Evolutionary conservation across 1,139 yeast genomes (phyloP).

Genomic region (Yamadazyma siamensis): DNA sequence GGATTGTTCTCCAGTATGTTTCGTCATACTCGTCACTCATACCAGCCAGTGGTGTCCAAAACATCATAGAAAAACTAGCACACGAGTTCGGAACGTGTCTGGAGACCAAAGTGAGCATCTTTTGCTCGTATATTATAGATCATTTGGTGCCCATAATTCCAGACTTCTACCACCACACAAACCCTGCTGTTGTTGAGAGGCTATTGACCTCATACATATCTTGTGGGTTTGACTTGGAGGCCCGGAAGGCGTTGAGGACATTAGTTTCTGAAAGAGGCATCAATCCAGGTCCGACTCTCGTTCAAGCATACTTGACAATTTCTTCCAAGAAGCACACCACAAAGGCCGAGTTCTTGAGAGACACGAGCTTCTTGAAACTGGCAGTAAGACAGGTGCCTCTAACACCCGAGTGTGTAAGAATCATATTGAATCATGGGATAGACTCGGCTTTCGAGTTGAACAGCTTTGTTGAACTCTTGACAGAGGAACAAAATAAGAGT

Average conservation of each 20-base stretch:
- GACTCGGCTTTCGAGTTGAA: conserved; percentile 24
- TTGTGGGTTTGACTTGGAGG: too few species aligned
- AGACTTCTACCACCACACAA: too few species aligned
- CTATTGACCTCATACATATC: too few species aligned
- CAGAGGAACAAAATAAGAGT: conserved; percentile 13
- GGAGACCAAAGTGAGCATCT: too few species aligned
- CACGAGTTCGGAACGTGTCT: too few species aligned
- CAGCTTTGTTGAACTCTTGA: conserved; percentile 21
- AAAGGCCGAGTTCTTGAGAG: conserved; percentile 15
- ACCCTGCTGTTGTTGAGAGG: too few species aligned
- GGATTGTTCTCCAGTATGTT: conserved; percentile 17
- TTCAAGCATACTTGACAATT: conserved; percentile 18
- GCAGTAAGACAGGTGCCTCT: conserved; percentile 25
- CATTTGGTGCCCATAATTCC: too few species aligned
- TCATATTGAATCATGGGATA: conserved; percentile 19
- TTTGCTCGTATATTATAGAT: too few species aligned
- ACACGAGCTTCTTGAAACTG: conserved; percentile 29
- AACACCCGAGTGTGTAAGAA: conserved; percentile 16
- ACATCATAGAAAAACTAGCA: too few species aligned
- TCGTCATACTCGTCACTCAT: too few species aligned
- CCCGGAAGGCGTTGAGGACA: conserved; percentile 16
- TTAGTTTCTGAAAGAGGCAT: conserved; percentile 17
- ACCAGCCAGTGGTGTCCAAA: too few species aligned
- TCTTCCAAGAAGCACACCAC: conserved; percentile 9
- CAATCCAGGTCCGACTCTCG: conserved; percentile 26